Evolutionary conservation across 768 basidiomycete species (phyloP), one percentile per base, ranked within the genome.

Genomic region (Leucogyrophana mollusca): DNA sequence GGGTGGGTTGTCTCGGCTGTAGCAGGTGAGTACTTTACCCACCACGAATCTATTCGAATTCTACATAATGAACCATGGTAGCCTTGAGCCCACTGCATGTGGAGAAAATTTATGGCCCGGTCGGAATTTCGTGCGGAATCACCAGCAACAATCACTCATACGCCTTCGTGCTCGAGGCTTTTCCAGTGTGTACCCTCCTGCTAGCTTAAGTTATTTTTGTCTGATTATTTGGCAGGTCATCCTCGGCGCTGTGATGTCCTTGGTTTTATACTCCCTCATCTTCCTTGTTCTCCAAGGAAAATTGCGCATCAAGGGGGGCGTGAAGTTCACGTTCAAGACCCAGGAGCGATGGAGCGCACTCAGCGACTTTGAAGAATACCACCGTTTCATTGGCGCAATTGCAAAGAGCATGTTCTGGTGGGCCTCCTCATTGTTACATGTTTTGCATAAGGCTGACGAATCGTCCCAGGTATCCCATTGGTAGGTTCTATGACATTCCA

Each of bases 351-450:
- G 73, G 71, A 66, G 61, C 32, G 66, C 62, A 13, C 58, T 66
- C 32, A 57, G 54, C 25, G 47, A 49, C 20, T 61, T 57, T 18
- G 72, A 75, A 41, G 74, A 77, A 45, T 87, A 87, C 56, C 75
- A 78, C 47, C 73, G 69, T 20, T 85, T 87, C 57, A 71, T 88
- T 21, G 70, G 70, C 23, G 71, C 74, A n/a, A 73, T 90, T 43
- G 76, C 82, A 21, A 71, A 76, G 49, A 81, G 77, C 46, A 84
- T 88, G 83, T 68, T 87, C 36, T 89, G 84, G 87, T 87, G 53
- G 45, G 77, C 61, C 23, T 25, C 56, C 4, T 16, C 30, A 20
- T 4, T 34, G 24, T 40, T 25, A n/a, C 34, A 21, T 13, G 27
- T 50, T 38, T 23, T 23, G 38, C 46, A 47, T 48, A 3, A n/a